Evolutionary conservation across 257 asterid species (phyloP), one percentile per base, ranked within the genome.

Genomic region (Capsicum baccatum): DNA sequence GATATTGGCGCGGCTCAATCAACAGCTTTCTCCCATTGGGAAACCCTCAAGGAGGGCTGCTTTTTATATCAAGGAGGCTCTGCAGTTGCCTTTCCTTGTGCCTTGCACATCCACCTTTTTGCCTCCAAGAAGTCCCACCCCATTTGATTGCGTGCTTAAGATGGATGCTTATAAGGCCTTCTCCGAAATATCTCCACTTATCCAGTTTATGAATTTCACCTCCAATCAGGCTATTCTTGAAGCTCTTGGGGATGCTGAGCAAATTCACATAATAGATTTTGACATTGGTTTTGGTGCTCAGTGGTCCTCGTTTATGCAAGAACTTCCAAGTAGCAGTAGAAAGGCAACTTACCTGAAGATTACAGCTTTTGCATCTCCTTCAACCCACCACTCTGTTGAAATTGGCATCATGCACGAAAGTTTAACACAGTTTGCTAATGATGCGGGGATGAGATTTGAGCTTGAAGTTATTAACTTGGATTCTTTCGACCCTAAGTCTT

Each of bases 1-100:
- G 92, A 90, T 90, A 90, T 90, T 90, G 92, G 89, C 92, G 92
- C 91, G 92, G 92, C 92, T 90, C 92, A 90, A 90, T 90, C 92
- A 90, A 84, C 87, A 85, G 85, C 88, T 89, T 80, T 69, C 89
- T 78, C 91, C 90, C 60, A 73, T 55, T 73, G 91, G 79, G 13
- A 88, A 88, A 83, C 90, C 94, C 73, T 87, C 85, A 12, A 83
- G 83, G 58, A 91, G 91, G 89, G 87, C 92, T 84, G 92, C 90
- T 82, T 84, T 84, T 54, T 89, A 86, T 58, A 85, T 91, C 81
- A 91, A 87, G 84, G 92, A 90, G 84, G 93, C 94, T 59, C 64
- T 91, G 74, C 89, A 80, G 57, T 73, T 86, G 78, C 84, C 89
- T 58, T 78, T 89, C 70, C 82, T 81, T 67, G 14, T 85, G 84